Base-by-base conservation (phyloP, 2,329 filamentous ascomycete genomes). In the Leptodontidium sp. region DNA sequence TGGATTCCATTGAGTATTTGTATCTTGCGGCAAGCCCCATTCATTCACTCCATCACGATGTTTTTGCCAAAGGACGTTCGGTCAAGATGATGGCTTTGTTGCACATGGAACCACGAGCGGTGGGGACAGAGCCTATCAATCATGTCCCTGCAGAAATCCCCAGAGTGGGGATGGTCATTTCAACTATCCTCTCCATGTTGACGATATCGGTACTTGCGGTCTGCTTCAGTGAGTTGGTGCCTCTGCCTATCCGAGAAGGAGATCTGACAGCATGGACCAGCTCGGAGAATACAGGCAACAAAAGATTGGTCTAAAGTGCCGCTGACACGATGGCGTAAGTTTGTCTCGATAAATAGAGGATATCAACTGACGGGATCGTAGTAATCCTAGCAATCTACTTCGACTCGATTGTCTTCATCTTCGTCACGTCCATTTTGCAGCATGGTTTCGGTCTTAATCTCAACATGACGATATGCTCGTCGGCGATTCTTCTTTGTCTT, bases 381-480 rank as follows among this genome's bases (percentile, higher is more conserved):
- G 73, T 75, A 2, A 69, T 71, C 24, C 64, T 90, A 45, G 81
- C 82, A 3, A 87, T 90, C 35, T 90, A 90, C 72, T 45, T 81
- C 70, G 87, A 90, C 71, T 90, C 87, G 0, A 87, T 85, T 67
- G 71, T 85, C 4, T 90, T 90, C 73, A 85, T 89, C 29, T 83
- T 89, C 72, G 82, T 82, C 5, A 86, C 87, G 2, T 83, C 84
- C 1, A 79, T 90, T 12, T 76, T 90, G 17, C 82, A 87, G 65
- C 84, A 86, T 71, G 84, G 87, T 0, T 81, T 88, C 64, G 86
- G 87, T 0, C 81, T 90, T 64, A 86, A 88, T 69, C 80, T 80
- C 17, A 85, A 81, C 45, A 72, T 79, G 4, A 74, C 76, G 1
- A 81, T 86, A 9, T 91, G 88, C 75, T 84, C 86, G 50, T 82